These are phyloP conservation scores for Pezicula neosporulosa DNA, from an alignment of 2,329 filamentous ascomycete species.

Conservation along the genomic window DNA sequence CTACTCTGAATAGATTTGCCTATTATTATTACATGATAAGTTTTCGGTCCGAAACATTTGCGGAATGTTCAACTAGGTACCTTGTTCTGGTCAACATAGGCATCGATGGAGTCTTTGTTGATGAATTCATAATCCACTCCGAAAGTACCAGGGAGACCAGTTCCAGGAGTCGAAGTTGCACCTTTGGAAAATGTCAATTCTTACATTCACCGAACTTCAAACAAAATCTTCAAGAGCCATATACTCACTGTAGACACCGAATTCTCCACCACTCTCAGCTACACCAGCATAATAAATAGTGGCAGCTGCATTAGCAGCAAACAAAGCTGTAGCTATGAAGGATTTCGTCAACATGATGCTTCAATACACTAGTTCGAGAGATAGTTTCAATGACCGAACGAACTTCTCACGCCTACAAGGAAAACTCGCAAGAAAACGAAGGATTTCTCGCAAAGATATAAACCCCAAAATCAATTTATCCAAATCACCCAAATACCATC, in stretches of 20 bases:
- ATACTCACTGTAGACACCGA: constrained; percentile 37
- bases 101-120: constrained; percentile 38
- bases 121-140: constrained; percentile 49
- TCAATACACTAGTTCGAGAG: too few species aligned
- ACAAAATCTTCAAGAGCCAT: background rate
- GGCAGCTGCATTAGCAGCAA: constrained; percentile 23
- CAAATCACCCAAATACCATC: too few species aligned
- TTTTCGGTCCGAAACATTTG: background rate
- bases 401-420: too few species aligned
- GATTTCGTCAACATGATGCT: too few species aligned
- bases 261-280: constrained; percentile 43
- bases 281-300: constrained; percentile 47
- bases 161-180: constrained; percentile 30
- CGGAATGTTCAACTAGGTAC: constrained; percentile 14
- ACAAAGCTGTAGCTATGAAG: constrained; percentile 8
- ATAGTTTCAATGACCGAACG: too few species aligned
- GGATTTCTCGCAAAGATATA: too few species aligned
- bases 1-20: constrained; percentile 44
- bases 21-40: constrained; percentile 6
- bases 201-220: background rate
- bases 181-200: constrained; percentile 6
- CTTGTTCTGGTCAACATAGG: constrained; percentile 43
- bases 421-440: too few species aligned
- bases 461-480: too few species aligned
- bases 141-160: constrained; percentile 45